A percentile compares a stretch with the other conserved stretches of the same genome.
These are phyloP conservation scores for Auxenochlorella protothecoides DNA, from an alignment of 139 green algal species.

Conservation along the genomic window DNA sequence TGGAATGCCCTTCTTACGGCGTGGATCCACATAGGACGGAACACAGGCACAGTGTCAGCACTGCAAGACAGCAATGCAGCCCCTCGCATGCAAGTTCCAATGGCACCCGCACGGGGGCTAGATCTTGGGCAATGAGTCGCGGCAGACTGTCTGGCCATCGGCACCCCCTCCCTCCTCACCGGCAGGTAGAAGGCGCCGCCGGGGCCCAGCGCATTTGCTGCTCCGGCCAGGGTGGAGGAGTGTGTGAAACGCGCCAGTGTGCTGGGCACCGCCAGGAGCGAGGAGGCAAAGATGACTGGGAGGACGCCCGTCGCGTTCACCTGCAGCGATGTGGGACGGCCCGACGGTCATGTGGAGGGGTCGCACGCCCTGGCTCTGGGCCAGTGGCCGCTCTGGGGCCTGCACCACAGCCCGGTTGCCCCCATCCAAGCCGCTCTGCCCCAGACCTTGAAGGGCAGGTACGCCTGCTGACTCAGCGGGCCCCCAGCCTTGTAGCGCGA, in stretches of 20 bases:
- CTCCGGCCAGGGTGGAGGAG: constrained; percentile 37
- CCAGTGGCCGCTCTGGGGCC: neutral
- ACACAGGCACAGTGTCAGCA: too few species aligned
- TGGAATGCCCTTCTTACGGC: too few species aligned
- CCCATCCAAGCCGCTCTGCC: neutral
- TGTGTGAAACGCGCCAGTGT: constrained; percentile 68
- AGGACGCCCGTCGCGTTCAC: constrained; percentile 92
- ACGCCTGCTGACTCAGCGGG: constrained; percentile 61
- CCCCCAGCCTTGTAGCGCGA: constrained; percentile 53
- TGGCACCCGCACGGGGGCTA: too few species aligned
- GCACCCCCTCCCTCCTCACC: constrained; percentile 5
- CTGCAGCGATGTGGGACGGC: constrained; percentile 5
- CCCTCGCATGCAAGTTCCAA: too few species aligned
- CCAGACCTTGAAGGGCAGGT: constrained; percentile 94
- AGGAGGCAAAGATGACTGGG: constrained; percentile 97
- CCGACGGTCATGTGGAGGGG: neutral
- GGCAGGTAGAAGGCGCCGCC: constrained; percentile 73
- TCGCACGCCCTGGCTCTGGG: neutral
- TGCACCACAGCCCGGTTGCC: neutral
- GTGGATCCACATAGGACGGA: too few species aligned
- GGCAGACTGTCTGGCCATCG: too few species aligned
- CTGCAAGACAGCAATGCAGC: too few species aligned
- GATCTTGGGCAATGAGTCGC: too few species aligned
- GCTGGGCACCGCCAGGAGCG: constrained; percentile 79
- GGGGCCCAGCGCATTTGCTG: constrained; percentile 57